These are phyloP conservation scores for Eucalyptus polyanthemos DNA, from an alignment of 345 rosid genomes.

Conservation along the genomic window DNA sequence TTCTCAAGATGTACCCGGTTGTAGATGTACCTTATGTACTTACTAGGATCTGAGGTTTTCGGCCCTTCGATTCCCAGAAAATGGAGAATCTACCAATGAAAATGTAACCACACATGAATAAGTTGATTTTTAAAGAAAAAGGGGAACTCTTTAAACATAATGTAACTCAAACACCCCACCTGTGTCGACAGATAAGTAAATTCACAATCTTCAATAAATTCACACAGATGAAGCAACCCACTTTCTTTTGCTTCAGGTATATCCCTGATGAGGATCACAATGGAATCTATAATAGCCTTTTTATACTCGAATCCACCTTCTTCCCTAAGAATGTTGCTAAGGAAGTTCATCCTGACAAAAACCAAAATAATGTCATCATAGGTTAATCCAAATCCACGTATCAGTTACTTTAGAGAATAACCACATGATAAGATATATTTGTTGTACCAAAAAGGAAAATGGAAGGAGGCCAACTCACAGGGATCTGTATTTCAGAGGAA, in stretches of 20 bases:
- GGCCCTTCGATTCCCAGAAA: conserved; percentile 98
- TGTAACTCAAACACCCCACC: conserved; percentile 21
- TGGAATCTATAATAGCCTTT: conserved; percentile 95
- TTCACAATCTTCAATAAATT: conserved; percentile 99
- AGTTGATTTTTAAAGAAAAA: neutral
- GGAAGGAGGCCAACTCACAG: conserved; percentile 35
- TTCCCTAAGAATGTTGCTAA: conserved; percentile 97
- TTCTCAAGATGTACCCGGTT: conserved; percentile 98
- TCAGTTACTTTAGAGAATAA: neutral
- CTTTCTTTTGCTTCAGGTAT: conserved; percentile 98
- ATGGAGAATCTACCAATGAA: conserved; percentile 65
- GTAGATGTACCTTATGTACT: conserved; percentile 90
- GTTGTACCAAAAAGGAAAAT: neutral
- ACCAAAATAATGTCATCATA: neutral
- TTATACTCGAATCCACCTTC: conserved; percentile 99
- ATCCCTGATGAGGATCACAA: conserved; percentile 92
- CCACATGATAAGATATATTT: neutral
- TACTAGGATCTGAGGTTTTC: conserved; percentile 88
- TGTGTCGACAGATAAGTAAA: conserved; percentile 97
- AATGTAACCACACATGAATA: neutral
- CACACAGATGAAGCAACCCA: conserved; percentile 96
- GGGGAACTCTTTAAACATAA: neutral
- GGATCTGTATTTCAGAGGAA: conserved; percentile 93
- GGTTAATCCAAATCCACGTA: neutral
- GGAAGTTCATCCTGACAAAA: conserved; percentile 84